Percentiles rank a stretch among this genome's conserved stretches.
Conservation (phyloP, 768 basidiomycete species). For the Epithele typhae region DNA sequence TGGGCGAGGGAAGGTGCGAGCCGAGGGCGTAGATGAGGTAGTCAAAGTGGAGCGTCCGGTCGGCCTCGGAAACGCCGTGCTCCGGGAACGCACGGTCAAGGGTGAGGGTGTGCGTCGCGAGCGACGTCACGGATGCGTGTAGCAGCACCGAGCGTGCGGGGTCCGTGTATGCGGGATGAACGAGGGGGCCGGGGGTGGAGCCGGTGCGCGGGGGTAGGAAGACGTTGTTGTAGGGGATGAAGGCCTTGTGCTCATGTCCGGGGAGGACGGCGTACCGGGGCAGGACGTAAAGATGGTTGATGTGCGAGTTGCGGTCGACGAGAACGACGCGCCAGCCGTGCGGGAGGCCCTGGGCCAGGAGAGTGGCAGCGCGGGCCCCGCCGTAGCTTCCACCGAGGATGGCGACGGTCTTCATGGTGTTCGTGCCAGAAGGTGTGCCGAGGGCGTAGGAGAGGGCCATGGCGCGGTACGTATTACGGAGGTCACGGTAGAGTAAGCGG, state of each 20-base stretch:
- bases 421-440: conserved; percentile 9
- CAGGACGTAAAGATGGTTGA: conserved; percentile 44
- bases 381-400: conserved; percentile 56
- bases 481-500: conserved; percentile 15
- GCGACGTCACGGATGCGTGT: conserved; percentile 41
- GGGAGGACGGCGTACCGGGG: conserved; percentile 54
- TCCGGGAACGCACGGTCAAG: conserved; percentile 47
- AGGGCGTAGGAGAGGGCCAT: too few species aligned
- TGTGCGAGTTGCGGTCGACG: conserved; percentile 57
- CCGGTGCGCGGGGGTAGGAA: conserved; percentile 29
- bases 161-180: neutral
- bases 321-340: conserved; percentile 51
- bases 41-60: conserved; percentile 42
- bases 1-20: conserved; percentile 48
- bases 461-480: conserved; percentile 16
- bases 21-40: conserved; percentile 61
- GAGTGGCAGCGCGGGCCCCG: conserved; percentile 45
- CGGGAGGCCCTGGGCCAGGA: conserved; percentile 46
- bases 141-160: conserved; percentile 26
- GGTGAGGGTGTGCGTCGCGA: conserved; percentile 37
- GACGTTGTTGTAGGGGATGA: conserved; percentile 44
- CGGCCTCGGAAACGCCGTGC: conserved; percentile 30
- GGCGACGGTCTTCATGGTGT: conserved; percentile 49
- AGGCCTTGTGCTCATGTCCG: conserved; percentile 62
- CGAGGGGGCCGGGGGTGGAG: neutral